phyloP scores from a whole-genome alignment of 108 stramenopile species.

The Poteriospumella lacustris region DNA sequence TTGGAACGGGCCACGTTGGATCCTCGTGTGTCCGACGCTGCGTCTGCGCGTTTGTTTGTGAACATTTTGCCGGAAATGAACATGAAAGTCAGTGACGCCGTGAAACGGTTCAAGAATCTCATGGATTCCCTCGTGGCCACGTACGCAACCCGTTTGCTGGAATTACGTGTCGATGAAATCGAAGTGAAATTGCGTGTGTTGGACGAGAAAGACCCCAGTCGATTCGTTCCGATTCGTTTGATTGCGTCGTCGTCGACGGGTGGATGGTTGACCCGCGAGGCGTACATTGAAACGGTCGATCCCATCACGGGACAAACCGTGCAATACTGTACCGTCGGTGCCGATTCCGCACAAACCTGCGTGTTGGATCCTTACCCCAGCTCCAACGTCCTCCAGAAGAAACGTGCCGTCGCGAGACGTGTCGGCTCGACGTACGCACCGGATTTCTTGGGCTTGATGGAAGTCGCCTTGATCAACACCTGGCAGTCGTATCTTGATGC shows the following conservation, averaged over 20 bases:
- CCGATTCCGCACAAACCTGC: constrained; percentile 62
- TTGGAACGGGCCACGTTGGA: constrained; percentile 85
- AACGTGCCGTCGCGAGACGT: constrained; percentile 89
- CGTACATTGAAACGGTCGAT: constrained; percentile 82
- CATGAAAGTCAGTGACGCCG: constrained; percentile 64
- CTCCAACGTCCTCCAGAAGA: constrained; percentile 79
- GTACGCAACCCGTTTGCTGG: constrained; percentile 78
- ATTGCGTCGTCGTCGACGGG: constrained; percentile 87
- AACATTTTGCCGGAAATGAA: constrained; percentile 71
- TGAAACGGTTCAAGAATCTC: constrained; percentile 57
- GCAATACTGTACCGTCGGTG: constrained; percentile 75
- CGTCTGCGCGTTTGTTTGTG: constrained; percentile 85
- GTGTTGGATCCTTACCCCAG: constrained; percentile 80
- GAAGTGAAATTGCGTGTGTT: constrained; percentile 78
- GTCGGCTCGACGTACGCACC: constrained; percentile 94
- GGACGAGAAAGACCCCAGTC: not conserved
- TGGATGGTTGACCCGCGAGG: constrained; percentile 82
- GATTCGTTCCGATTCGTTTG: constrained; percentile 67
- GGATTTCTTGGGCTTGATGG: constrained; percentile 92
- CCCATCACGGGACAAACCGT: constrained; percentile 82
- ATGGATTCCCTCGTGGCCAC: constrained; percentile 69
- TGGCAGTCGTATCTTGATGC: not conserved
- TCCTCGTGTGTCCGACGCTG: constrained; percentile 72
- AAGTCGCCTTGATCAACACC: constrained; percentile 57
- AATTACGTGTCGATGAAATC: constrained; percentile 91